These are phyloP conservation scores for Rhodosporidiobolus sp. DNA, from an alignment of 768 basidiomycete genomes.

Conservation along the genomic window DNA sequence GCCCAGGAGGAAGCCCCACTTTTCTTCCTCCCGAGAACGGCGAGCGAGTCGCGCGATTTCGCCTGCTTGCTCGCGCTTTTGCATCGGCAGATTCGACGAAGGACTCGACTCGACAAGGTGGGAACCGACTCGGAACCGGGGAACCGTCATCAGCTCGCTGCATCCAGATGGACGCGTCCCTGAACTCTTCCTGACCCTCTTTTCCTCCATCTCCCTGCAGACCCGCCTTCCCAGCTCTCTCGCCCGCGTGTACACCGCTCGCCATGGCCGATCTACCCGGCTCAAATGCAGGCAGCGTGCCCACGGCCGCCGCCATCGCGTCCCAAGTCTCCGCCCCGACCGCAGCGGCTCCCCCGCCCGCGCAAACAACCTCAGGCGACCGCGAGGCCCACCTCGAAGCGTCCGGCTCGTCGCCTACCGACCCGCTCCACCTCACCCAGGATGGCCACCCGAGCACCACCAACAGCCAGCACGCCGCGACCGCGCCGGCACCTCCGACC, in stretches of 20 bases:
- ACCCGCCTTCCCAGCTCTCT: neutral
- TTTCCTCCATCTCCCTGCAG: neutral
- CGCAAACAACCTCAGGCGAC: neutral
- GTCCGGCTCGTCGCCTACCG: neutral
- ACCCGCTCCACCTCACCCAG: neutral
- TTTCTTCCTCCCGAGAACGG: no score
- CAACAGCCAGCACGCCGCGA: neutral
- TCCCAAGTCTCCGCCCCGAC: neutral
- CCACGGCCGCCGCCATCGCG: neutral
- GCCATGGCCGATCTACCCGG: constrained; percentile 15
- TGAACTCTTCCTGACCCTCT: no score
- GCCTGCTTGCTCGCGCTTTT: no score
- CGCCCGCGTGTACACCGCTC: neutral
- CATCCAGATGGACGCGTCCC: no score
- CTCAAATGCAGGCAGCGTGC: neutral
- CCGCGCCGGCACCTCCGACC: neutral
- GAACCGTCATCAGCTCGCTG: no score
- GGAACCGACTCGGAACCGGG: no score
- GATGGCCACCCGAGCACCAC: neutral
- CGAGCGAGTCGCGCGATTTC: no score
- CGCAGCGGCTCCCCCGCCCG: neutral
- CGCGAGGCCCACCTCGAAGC: constrained; percentile 4
- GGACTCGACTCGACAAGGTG: no score
- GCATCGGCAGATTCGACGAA: no score
- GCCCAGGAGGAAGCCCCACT: no score